phyloP scores from a whole-genome alignment of 2,329 filamentous ascomycete genomes.

The Calonectria montana region DNA sequence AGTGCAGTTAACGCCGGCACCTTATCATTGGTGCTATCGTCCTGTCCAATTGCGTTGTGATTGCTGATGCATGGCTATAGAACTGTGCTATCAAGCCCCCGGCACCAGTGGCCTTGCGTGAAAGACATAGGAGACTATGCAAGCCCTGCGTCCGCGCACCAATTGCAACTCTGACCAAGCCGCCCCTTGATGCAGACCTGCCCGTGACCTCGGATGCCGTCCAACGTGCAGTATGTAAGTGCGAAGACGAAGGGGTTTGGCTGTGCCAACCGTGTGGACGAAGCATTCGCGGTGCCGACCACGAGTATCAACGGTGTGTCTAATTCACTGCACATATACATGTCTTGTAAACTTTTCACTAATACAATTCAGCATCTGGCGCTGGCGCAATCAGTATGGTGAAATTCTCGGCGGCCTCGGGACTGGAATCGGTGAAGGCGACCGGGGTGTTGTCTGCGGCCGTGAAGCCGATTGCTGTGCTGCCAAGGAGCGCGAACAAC shows the following conservation, averaged over 20 bases:
- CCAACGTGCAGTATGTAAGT: slow-evolving; percentile 66
- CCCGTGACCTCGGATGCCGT: slow-evolving; percentile 66
- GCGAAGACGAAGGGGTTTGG: slow-evolving; percentile 74
- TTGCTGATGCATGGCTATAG: slow-evolving; percentile 56
- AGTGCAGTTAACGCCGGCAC: slow-evolving; percentile 41
- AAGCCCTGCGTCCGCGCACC: slow-evolving; percentile 79
- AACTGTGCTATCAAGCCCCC: slow-evolving; percentile 92
- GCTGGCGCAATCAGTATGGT: slow-evolving; percentile 87
- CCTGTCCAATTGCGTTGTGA: neutral
- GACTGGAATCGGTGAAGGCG: slow-evolving; percentile 88
- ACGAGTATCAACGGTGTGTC: slow-evolving; percentile 67
- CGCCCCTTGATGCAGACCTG: slow-evolving; percentile 56
- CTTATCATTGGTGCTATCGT: neutral
- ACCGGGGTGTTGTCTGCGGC: slow-evolving; percentile 89
- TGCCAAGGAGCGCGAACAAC: slow-evolving; percentile 81
- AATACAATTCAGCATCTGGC: slow-evolving; percentile 75
- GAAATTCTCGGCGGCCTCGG: slow-evolving; percentile 84
- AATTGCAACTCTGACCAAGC: slow-evolving; percentile 65
- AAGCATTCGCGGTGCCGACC: slow-evolving; percentile 70
- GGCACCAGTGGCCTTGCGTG: slow-evolving; percentile 71
- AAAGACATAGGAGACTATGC: slow-evolving; percentile 86
- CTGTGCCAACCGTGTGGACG: slow-evolving; percentile 87
- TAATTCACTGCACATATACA: neutral
- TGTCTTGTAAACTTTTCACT: neutral
- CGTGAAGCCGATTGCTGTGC: slow-evolving; percentile 82